Base-by-base conservation (phyloP, 2,329 filamentous ascomycete species). In the Clonostachys chloroleuca region DNA sequence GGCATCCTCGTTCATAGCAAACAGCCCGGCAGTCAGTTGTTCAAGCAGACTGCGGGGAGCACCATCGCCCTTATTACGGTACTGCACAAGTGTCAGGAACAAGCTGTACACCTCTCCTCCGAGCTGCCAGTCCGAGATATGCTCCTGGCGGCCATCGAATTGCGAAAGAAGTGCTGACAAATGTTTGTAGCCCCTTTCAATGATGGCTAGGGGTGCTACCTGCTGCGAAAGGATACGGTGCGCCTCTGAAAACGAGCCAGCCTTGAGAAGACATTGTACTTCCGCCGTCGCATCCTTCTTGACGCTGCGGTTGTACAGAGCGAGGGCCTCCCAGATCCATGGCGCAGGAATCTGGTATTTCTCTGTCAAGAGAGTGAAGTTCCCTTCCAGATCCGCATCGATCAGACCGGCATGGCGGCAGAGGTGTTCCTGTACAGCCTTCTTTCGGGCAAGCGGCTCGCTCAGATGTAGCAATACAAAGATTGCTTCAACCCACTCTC, bases 261-360 rank as follows among this genome's bases (percentile, higher is more conserved):
- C 92, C 43, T 83, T 82, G 49, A 97, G 78, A 12, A 99, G 82
- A 58, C 85, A 94, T 47, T 86, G 78, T 10, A 92, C 87, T 64
- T 96, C 89, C 6, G 75, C 73, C 42, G 75, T 77, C 12, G 86
- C 76, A 61, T 92, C 83, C 52, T 83, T 81, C 58, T 79, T 81
- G 42, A 84, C 81, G 49, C 84, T 84, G 51, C 88, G 86, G 67
- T 90, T 91, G 65, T 87, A 86, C 13, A 92, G 75, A 12, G 92
- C 92, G 60, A 92, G 89, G 16, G 94, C 89, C 50, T 89, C 82
- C 83, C 89, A 95, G 44, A 97, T 77, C 91, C 92, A 95, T 5
- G 78, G 65, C 2, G 76, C 67, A 1, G 92, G 90, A 40, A 97
- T 80, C 52, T 81, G 79, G 46, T 92, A 80, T 34, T 80, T 81